These are phyloP conservation scores for Salinomyces thailandicus DNA, from an alignment of 2,329 filamentous ascomycete species.

Conservation along the genomic window DNA sequence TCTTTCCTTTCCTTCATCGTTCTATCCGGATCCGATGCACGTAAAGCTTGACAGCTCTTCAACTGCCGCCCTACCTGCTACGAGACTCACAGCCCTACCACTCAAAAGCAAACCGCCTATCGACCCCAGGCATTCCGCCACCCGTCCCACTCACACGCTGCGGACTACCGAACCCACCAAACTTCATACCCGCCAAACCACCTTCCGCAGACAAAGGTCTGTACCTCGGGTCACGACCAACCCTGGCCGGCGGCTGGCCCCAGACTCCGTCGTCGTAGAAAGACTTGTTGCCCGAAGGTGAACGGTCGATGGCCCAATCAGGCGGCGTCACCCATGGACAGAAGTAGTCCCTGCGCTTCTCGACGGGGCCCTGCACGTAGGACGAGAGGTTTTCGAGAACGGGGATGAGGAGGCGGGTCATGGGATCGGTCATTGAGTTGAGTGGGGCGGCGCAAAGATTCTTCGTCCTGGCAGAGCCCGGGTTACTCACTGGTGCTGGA, in stretches of 20 bases:
- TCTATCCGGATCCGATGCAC: no score
- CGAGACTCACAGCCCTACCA: no score
- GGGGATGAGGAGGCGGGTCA: conserved; percentile 31
- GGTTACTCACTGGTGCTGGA: neutral
- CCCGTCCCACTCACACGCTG: neutral
- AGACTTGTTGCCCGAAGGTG: conserved; percentile 28
- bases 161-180: conserved; percentile 9
- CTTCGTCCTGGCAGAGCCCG: neutral
- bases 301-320: conserved; percentile 30
- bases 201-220: conserved; percentile 7
- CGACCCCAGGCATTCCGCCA: neutral
- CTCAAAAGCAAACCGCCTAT: conserved; percentile 1
- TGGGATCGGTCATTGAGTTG: conserved; percentile 11
- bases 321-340: conserved; percentile 30
- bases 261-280: conserved; percentile 31
- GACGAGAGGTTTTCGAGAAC: conserved; percentile 33
- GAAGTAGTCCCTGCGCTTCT: conserved; percentile 30
- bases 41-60: no score
- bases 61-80: no score
- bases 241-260: conserved; percentile 27
- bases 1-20: no score
- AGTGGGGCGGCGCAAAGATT: no score
- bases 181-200: conserved; percentile 6
- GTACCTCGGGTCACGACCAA: conserved; percentile 29
- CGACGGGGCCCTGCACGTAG: conserved; percentile 29